Conservation (phyloP, 148 eudicot genomes). For the Talinum fruticosum region DNA sequence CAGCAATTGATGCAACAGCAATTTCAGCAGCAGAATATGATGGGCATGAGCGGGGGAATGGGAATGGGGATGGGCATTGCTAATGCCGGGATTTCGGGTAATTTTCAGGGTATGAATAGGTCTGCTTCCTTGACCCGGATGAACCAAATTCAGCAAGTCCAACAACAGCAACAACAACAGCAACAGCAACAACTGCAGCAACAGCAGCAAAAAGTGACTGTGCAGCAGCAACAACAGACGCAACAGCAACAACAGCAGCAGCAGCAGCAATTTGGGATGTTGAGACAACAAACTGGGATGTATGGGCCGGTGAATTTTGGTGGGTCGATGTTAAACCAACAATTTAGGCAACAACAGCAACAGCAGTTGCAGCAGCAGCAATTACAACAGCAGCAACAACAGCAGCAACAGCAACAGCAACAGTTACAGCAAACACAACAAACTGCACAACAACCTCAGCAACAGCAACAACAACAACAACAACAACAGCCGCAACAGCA, state of each 20-base stretch:
- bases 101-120: slow-evolving; percentile 33
- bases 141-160: slow-evolving; percentile 34
- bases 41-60: slow-evolving; percentile 32
- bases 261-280: slow-evolving; percentile 31
- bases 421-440: slow-evolving; percentile 31
- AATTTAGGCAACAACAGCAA: slow-evolving; percentile 34
- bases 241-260: slow-evolving; percentile 32
- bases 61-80: slow-evolving; percentile 9
- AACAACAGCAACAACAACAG: slow-evolving; percentile 26
- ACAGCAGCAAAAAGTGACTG: slow-evolving; percentile 29
- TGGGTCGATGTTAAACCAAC: slow-evolving; percentile 43
- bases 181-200: slow-evolving; percentile 25
- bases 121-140: slow-evolving; percentile 35
- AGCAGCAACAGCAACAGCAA: slow-evolving; percentile 31
- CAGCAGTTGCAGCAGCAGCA: slow-evolving; percentile 35
- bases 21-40: slow-evolving; percentile 35
- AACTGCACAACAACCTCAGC: slow-evolving; percentile 31
- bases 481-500: slow-evolving; percentile 38
- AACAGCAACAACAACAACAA: slow-evolving; percentile 21
- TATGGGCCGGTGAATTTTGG: slow-evolving; percentile 67
- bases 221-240: slow-evolving; percentile 17
- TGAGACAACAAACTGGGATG: slow-evolving; percentile 46
- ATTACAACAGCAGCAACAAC: slow-evolving; percentile 37
- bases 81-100: slow-evolving; percentile 14
- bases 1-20: slow-evolving; percentile 24